Evolutionary conservation across 1,284 basidiomycete genomes (phyloP), one percentile per base, ranked within the genome.

Genomic region (Naganishia sp.): DNA sequence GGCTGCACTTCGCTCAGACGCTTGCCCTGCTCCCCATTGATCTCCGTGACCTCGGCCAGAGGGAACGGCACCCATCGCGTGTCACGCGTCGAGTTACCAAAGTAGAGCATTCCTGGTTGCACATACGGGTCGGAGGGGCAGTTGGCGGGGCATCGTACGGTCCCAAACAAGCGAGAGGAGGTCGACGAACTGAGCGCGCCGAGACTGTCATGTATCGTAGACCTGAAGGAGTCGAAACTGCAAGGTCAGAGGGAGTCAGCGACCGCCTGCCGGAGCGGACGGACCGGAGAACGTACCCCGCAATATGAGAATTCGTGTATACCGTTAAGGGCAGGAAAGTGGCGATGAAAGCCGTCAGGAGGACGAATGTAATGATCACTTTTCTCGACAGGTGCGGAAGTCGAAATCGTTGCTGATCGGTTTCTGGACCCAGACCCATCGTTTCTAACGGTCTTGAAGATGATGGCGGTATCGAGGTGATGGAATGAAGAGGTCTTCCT

Each of bases 11-110:
- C 51, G 43, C 28, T 43, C 43, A 61, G 39, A 57, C 39, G 41
- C 9, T 23, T 63, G n/a, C 61, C 65, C 63, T 61, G 21, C 11
- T 49, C 41, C 13, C 35, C 21, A 6, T 3, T 47, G 28, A 32
- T 42, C 11, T 6, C 53, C 5, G 17, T 18, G 18, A 60, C 13
- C 2, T 51, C 28, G 4, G 43, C 25, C 1, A 41, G 25, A n/a
- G 68, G 67, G 25, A 71, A 72, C 25, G 72, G 70, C n/a, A 71
- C 45, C 69, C 70, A 72, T 25, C 71, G 66, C 32, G 72, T 72
- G 41, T 71, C 69, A 39, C 68, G 67, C 7, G 65, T 51, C n/a
- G 23, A 18, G 1, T 41, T 43, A 4, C 61, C 65, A 66, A 69
- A 72, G 66, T 70, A 65, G 10, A 72, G 39, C 72, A 72, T 72